Evolutionary conservation across 768 basidiomycete genomes (phyloP), one percentile per base, ranked within the genome.

Genomic region (Amanita brunnescens): DNA sequence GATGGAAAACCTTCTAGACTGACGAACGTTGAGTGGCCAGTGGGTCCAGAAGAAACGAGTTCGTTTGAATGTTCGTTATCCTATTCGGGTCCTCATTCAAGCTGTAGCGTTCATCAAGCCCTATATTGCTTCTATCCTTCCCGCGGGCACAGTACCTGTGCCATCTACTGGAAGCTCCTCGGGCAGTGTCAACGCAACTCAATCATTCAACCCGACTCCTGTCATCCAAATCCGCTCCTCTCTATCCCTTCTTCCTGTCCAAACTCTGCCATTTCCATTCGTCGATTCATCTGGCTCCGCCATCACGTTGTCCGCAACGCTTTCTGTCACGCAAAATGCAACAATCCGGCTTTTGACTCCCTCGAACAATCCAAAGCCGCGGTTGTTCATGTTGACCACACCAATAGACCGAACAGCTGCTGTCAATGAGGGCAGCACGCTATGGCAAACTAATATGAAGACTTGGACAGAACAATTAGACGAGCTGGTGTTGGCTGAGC

Each of bases 401-500:
- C 90, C 91, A 0, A 77, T 73, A 2, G 93, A 95, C 55, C 81
- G 81, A 53, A 67, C 77, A 2, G 68, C 79, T 0, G 79, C 83
- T 2, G 64, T 79, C 5, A 65, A 75, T 1, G 85, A 92, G 57
- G 91, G 92, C 2, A 86, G 81, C 54, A 76, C 79, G 1, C 72
- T 97, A 55, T 95, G 91, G 91, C 71, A 73, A 26, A 70, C 94
- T 44, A 56, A 60, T 6, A 84, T 92, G 76, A 79, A 75, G 56
- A 68, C 83, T 0, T 88, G 91, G 85, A 74, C 78, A 5, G 79
- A 83, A 18, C 90, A 95, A 58, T 75, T 96, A 13, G 91, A 95
- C 55, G 90, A 94, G 59, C 74, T 95, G 16, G 81, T 93, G 2
- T 64, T 71, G 29, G 73, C 65, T 3, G 86, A 83, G 0, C 67